Percentiles rank a stretch among this genome's conserved stretches.
Evolutionary conservation across 176 grass and related monocot genomes (phyloP).

Genomic region (Oryza nivara): DNA sequence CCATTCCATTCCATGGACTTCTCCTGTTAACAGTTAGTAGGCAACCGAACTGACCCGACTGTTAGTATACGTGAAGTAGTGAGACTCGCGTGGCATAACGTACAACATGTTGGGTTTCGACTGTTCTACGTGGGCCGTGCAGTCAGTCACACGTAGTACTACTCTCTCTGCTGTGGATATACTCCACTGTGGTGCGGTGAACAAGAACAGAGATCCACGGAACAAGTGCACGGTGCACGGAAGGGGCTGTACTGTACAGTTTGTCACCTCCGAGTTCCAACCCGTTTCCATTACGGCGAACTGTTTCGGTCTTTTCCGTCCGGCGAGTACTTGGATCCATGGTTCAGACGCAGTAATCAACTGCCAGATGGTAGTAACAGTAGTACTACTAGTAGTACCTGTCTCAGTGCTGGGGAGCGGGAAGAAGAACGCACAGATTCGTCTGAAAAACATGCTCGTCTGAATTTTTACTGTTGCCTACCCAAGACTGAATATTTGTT

Average conservation of each 20-base stretch:
- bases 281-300: neutral
- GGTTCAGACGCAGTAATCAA: neutral
- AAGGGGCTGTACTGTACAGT: neutral
- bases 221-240: conserved; percentile 9
- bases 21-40: conserved; percentile 10
- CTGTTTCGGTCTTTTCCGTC: neutral
- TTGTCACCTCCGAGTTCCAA: neutral
- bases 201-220: neutral
- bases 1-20: neutral
- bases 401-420: neutral
- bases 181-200: neutral
- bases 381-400: neutral
- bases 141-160: neutral
- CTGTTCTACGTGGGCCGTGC: conserved; percentile 6
- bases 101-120: neutral
- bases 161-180: neutral
- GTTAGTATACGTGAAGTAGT: neutral
- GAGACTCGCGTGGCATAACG: neutral
- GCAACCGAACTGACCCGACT: neutral
- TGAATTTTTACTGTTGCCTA: neutral
- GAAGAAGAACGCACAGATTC: neutral
- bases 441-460: neutral
- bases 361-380: neutral
- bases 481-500: neutral
- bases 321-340: neutral